phyloP scores from a whole-genome alignment of 768 basidiomycete species.

The Boletales sp. region DNA sequence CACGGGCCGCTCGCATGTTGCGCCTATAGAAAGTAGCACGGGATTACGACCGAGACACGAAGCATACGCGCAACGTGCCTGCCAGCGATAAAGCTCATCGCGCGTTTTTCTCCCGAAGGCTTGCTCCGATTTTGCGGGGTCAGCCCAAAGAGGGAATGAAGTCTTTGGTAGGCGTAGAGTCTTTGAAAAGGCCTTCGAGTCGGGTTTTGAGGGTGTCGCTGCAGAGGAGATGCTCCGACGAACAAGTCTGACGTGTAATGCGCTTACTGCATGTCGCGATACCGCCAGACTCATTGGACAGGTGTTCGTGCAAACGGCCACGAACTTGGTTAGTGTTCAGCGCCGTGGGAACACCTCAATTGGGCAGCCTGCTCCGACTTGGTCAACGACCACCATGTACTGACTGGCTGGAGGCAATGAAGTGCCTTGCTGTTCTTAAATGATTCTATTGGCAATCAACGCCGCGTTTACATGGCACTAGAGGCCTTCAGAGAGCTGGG shows the following conservation, averaged over 20 bases:
- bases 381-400: too few species aligned
- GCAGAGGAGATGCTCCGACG: conserved; percentile 16
- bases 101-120: conserved; percentile 60
- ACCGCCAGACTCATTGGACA: conserved; percentile 17
- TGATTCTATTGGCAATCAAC: too few species aligned
- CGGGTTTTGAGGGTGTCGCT: conserved; percentile 1
- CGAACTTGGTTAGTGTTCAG: too few species aligned
- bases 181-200: conserved; percentile 43
- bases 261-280: conserved; percentile 14
- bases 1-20: conserved; percentile 60
- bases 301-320: too few species aligned
- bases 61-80: conserved; percentile 44
- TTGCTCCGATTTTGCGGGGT: conserved; percentile 60
- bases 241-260: conserved; percentile 6
- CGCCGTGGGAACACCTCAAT: background rate
- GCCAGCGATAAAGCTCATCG: conserved; percentile 73
- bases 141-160: conserved; percentile 66
- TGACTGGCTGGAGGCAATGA: too few species aligned
- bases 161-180: conserved; percentile 85
- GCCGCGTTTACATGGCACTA: too few species aligned
- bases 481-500: too few species aligned
- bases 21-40: conserved; percentile 42
- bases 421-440: too few species aligned
- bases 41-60: background rate
- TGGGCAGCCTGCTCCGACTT: too few species aligned